Evolutionary conservation across 2,329 filamentous ascomycete genomes (phyloP).

Genomic region (Hymenoscyphus infarciens): DNA sequence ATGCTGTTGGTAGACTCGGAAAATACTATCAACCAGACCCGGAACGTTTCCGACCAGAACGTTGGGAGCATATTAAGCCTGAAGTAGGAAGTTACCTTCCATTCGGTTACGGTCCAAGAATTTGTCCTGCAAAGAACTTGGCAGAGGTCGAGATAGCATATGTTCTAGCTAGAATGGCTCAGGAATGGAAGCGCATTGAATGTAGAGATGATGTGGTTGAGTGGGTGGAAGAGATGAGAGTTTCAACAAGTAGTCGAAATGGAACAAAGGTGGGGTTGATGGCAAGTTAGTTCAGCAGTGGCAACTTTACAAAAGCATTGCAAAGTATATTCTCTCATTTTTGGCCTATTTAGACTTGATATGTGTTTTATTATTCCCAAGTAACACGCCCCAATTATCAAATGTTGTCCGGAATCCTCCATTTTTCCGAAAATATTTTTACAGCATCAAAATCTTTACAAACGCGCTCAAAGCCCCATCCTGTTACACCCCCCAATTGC

Average conservation of each 20-base stretch:
- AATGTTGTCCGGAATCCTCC: too few species aligned
- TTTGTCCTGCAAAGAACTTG: slow-evolving; percentile 6
- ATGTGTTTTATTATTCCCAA: too few species aligned
- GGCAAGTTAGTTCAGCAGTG: background rate
- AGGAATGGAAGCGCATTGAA: slow-evolving; percentile 14
- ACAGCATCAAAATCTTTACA: too few species aligned
- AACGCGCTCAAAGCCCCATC: too few species aligned
- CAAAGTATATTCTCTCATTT: too few species aligned
- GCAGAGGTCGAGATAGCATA: slow-evolving; percentile 8
- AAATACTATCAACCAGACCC: slow-evolving; percentile 32
- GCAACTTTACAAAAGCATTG: background rate
- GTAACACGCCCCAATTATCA: too few species aligned
- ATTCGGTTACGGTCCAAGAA: slow-evolving; percentile 7
- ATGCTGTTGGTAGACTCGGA: slow-evolving; percentile 27
- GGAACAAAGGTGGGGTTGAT: slow-evolving; percentile 1
- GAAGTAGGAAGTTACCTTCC: slow-evolving; percentile 7
- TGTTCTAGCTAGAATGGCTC: slow-evolving; percentile 6
- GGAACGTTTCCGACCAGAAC: slow-evolving; percentile 39
- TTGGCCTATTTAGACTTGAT: too few species aligned
- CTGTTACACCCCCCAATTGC: too few species aligned
- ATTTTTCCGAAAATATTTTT: too few species aligned
- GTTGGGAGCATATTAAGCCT: slow-evolving; percentile 35
- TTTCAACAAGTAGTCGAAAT: slow-evolving; percentile 11
- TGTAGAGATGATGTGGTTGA: slow-evolving; percentile 23
- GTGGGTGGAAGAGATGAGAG: slow-evolving; percentile 19